Percentiles rank a stretch among this genome's conserved stretches.
Conservation (phyloP, 208 protist species). For the Leishmania aethiopica region DNA sequence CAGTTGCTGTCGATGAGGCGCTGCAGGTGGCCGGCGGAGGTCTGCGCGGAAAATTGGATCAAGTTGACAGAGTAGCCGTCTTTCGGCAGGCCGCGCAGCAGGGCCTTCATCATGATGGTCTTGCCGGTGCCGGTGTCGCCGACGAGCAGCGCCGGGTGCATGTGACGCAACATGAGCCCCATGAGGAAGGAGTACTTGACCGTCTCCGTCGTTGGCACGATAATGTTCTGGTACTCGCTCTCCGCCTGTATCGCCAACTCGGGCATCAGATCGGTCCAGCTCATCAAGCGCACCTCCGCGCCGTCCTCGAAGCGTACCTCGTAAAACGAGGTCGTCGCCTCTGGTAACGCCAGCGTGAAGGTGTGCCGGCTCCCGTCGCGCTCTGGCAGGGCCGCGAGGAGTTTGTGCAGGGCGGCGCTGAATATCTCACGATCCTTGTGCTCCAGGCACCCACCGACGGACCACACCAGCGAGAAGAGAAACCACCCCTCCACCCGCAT, state of each 20-base stretch:
- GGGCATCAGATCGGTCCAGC: conserved; percentile 83
- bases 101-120: conserved; percentile 93
- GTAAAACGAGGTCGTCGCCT: conserved; percentile 86
- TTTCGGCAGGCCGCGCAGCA: conserved; percentile 81
- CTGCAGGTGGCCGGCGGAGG: conserved; percentile 92
- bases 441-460: conserved; percentile 91
- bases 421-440: conserved; percentile 78
- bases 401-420: conserved; percentile 78
- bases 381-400: conserved; percentile 27
- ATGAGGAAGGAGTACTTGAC: conserved; percentile 93
- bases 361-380: conserved; percentile 35
- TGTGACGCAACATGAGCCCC: conserved; percentile 78
- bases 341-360: conserved; percentile 75
- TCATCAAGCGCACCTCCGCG: conserved; percentile 76
- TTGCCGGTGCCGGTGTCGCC: conserved; percentile 97
- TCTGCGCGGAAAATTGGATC: conserved; percentile 97
- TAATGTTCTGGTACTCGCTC: conserved; percentile 93
- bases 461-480: conserved; percentile 94
- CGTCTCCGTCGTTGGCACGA: conserved; percentile 95
- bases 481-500: conserved; percentile 92
- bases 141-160: conserved; percentile 87
- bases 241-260: conserved; percentile 83
- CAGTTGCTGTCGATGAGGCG: conserved; percentile 94
- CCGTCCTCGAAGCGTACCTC: conserved; percentile 76
- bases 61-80: conserved; percentile 88